Percentiles rank a stretch among this genome's conserved stretches.
These are phyloP conservation scores for Pleurotus eryngii DNA, from an alignment of 768 basidiomycete genomes.

Conservation along the genomic window DNA sequence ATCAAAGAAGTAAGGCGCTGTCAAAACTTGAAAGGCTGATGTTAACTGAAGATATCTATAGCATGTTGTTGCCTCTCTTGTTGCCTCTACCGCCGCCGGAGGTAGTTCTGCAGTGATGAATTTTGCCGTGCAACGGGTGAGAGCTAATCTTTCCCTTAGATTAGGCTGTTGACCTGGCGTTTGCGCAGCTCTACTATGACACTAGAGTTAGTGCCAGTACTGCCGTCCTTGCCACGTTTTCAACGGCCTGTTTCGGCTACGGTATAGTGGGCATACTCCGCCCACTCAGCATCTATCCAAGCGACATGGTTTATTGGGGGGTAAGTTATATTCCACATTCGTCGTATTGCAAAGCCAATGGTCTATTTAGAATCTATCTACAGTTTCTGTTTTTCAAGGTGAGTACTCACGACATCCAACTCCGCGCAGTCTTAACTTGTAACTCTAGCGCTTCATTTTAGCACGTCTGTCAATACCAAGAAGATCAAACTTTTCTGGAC, in stretches of 20 bases:
- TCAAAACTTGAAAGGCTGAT: not conserved
- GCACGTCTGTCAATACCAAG: slow-evolving; percentile 39
- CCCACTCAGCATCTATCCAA: slow-evolving; percentile 55
- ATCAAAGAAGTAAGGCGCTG: slow-evolving; percentile 48
- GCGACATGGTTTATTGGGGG: slow-evolving; percentile 64
- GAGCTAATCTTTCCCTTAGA: not conserved
- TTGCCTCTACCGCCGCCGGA: slow-evolving; percentile 53
- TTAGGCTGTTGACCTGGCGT: not conserved
- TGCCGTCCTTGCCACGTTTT: slow-evolving; percentile 59
- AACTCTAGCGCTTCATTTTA: slow-evolving; percentile 44
- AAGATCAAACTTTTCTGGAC: slow-evolving; percentile 51
- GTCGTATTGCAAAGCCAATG: not conserved
- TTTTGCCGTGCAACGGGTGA: slow-evolving; percentile 58
- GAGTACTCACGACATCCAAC: not conserved
- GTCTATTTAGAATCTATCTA: slow-evolving; percentile 45
- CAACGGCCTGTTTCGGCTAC: slow-evolving; percentile 63
- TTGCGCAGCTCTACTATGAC: slow-evolving; percentile 51
- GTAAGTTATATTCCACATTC: slow-evolving; percentile 25
- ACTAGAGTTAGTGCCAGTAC: slow-evolving; percentile 51
- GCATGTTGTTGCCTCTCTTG: slow-evolving; percentile 56
- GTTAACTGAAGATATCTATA: slow-evolving; percentile 15
- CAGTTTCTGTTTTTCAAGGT: slow-evolving; percentile 58
- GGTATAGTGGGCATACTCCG: slow-evolving; percentile 57
- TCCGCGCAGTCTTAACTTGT: not conserved
- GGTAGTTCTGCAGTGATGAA: slow-evolving; percentile 55